These are phyloP conservation scores for Leccinum barrowsii DNA, from an alignment of 768 basidiomycete genomes.

Conservation along the genomic window DNA sequence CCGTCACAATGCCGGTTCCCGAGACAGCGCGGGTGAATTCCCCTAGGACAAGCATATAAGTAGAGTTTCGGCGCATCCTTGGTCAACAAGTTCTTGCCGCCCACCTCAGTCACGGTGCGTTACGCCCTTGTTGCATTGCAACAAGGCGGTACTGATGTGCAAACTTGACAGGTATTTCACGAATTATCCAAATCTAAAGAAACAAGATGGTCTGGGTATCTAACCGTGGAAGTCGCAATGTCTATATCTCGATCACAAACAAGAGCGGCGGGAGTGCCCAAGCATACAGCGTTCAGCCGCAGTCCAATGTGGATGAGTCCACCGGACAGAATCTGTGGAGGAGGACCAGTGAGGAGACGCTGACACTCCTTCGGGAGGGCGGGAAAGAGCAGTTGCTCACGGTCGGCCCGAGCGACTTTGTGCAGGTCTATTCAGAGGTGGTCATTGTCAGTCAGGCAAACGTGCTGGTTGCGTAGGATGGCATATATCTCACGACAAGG, in stretches of 20 bases:
- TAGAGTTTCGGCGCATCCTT: background rate
- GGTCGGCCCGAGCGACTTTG: constrained; percentile 12
- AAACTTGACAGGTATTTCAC: background rate
- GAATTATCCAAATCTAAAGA: background rate
- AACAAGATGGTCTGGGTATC: constrained; percentile 15
- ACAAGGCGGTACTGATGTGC: background rate
- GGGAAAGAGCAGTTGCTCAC: constrained; percentile 5
- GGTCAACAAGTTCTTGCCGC: background rate
- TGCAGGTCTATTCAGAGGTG: constrained; percentile 9
- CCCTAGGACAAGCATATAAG: background rate
- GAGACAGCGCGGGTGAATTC: background rate
- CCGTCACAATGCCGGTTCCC: too few relatives aligned
- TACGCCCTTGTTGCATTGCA: background rate
- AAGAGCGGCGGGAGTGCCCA: background rate
- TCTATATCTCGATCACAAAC: constrained; percentile 8
- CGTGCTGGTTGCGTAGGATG: background rate
- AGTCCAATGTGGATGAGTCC: background rate
- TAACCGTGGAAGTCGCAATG: background rate
- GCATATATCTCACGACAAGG: background rate
- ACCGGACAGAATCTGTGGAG: constrained; percentile 3
- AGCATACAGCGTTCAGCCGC: background rate
- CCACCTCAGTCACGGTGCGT: background rate
- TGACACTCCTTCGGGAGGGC: constrained; percentile 3
- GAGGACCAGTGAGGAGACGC: constrained; percentile 5
- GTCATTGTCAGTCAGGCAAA: constrained; percentile 10